These are phyloP conservation scores for Colletotrichum caudatum DNA, from an alignment of 2,329 filamentous ascomycete species.

Conservation along the genomic window DNA sequence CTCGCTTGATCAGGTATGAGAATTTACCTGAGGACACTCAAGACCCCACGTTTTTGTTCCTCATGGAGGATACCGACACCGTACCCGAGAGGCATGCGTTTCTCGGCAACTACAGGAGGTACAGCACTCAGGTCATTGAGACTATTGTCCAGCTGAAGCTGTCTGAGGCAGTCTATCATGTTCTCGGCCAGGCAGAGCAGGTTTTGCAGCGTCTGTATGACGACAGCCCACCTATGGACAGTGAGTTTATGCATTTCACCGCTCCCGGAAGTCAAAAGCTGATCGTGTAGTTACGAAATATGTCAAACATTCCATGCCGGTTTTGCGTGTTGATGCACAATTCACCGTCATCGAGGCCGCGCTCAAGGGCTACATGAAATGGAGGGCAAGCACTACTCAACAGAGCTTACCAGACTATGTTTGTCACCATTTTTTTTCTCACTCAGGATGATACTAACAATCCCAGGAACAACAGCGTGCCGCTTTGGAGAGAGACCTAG, in stretches of 20 bases:
- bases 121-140: constrained; percentile 89
- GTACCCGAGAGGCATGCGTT: constrained; percentile 94
- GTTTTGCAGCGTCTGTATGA: constrained; percentile 82
- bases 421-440: background rate
- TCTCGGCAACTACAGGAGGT: constrained; percentile 93
- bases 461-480: constrained; percentile 62
- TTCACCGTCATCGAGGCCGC: constrained; percentile 91
- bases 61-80: constrained; percentile 95
- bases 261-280: background rate
- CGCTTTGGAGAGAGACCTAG: constrained; percentile 72
- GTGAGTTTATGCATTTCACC: constrained; percentile 55
- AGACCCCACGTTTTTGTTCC: constrained; percentile 82
- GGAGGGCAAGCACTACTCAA: constrained; percentile 59
- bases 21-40: constrained; percentile 84
- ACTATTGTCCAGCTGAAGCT: constrained; percentile 84
- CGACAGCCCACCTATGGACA: constrained; percentile 74
- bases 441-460: constrained; percentile 15
- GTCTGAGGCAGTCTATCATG: constrained; percentile 87
- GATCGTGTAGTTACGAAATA: constrained; percentile 63
- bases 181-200: constrained; percentile 82
- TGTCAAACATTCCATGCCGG: constrained; percentile 76
- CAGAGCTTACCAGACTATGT: constrained; percentile 41
- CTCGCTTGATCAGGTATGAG: constrained; percentile 89
- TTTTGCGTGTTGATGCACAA: constrained; percentile 86
- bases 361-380: constrained; percentile 89